Conservation (phyloP, 1,284 basidiomycete species). For the Coniferiporia weirii region DNA sequence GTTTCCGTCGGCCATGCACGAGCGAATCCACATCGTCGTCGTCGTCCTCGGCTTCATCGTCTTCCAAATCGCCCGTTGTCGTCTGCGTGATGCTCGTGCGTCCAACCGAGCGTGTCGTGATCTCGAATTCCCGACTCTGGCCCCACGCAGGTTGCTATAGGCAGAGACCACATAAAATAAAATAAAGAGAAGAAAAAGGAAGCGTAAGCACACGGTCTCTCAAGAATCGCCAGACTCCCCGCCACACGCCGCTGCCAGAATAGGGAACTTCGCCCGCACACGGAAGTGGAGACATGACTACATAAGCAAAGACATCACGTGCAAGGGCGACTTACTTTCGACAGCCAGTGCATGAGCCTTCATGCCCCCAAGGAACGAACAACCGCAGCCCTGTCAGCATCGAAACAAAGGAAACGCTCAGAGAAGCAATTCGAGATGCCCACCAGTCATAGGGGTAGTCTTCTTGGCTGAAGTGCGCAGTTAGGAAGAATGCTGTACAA, state of each 20-base stretch:
- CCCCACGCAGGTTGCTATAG: slow-evolving; percentile 79
- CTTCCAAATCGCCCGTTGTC: slow-evolving; percentile 70
- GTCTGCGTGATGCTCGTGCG: slow-evolving; percentile 57
- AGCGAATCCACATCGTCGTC: slow-evolving; percentile 45
- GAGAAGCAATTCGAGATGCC: slow-evolving; percentile 19
- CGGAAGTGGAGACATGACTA: not conserved
- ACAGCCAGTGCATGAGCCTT: slow-evolving; percentile 82
- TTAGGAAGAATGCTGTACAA: slow-evolving; percentile 72
- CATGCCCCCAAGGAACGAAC: slow-evolving; percentile 12
- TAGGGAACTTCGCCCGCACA: not conserved
- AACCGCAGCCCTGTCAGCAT: slow-evolving; percentile 11
- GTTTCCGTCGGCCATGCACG: slow-evolving; percentile 62
- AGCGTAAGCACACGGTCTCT: not conserved
- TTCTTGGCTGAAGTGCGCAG: slow-evolving; percentile 79
- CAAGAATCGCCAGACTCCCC: not conserved
- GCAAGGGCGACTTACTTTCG: slow-evolving; percentile 47
- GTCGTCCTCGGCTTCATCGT: slow-evolving; percentile 57
- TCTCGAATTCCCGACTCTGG: slow-evolving; percentile 78
- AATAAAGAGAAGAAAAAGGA: not conserved
- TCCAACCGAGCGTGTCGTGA: slow-evolving; percentile 67
- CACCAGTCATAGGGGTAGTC: slow-evolving; percentile 83
- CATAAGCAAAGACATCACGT: not conserved
- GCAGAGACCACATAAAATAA: not conserved
- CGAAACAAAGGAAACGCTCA: slow-evolving; percentile 2
- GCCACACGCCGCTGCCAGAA: not conserved